phyloP scores from a whole-genome alignment of 306 rosid species.

The Dalbergia cultrata region DNA sequence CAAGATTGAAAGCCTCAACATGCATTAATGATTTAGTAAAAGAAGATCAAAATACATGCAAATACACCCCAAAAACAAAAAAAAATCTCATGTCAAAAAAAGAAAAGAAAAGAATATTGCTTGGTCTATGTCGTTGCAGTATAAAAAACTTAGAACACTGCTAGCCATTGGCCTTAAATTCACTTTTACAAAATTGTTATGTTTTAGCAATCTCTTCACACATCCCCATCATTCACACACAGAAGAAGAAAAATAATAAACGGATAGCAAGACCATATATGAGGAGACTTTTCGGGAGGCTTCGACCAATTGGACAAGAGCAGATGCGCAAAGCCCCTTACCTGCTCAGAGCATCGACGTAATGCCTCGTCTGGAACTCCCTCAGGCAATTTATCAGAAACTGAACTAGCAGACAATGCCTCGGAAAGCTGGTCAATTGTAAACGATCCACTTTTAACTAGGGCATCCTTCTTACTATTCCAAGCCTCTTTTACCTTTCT shows the following conservation, averaged over 20 bases:
- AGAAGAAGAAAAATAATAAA: conserved; percentile 2
- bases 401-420: conserved; percentile 75
- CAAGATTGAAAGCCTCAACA: conserved; percentile 20
- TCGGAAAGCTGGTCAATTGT: conserved; percentile 91
- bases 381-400: conserved; percentile 74
- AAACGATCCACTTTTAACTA: conserved; percentile 85
- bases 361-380: conserved; percentile 69
- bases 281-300: neutral
- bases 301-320: conserved; percentile 18
- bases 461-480: conserved; percentile 74
- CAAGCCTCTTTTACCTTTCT: conserved; percentile 95
- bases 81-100: neutral
- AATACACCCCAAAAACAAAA: neutral
- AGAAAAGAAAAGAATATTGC: conserved; percentile 6
- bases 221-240: conserved; percentile 14
- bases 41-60: conserved; percentile 27
- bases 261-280: conserved; percentile 8
- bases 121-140: conserved; percentile 1
- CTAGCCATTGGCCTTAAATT: conserved; percentile 14
- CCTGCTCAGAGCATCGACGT: conserved; percentile 81
- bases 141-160: conserved; percentile 34
- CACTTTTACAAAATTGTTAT: conserved; percentile 16
- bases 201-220: conserved; percentile 13
- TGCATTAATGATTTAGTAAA: conserved; percentile 34
- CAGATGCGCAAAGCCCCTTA: conserved; percentile 49